Evolutionary conservation across 129 eudicot species (phyloP).

Genomic region (Heracleum sosnowskyi): DNA sequence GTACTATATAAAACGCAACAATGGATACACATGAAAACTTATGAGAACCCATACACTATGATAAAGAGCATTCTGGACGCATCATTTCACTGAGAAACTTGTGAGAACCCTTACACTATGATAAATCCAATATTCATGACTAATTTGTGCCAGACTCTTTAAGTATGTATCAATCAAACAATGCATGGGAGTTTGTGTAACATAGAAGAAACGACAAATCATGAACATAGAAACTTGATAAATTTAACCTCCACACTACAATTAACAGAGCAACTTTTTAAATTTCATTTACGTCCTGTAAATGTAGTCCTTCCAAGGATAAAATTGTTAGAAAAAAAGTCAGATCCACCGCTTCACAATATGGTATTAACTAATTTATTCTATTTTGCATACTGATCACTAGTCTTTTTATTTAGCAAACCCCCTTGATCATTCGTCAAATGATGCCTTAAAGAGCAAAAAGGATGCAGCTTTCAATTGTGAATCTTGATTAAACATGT

Average conservation of each 20-base stretch:
- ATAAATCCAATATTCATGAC: background rate
- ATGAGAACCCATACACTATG: background rate
- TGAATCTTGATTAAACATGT: background rate
- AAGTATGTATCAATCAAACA: background rate
- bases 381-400: background rate
- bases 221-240: background rate
- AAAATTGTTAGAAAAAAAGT: background rate
- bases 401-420: background rate
- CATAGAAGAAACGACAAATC: background rate
- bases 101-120: background rate
- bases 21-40: background rate
- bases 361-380: background rate
- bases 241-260: background rate
- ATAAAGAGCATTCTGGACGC: background rate
- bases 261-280: background rate
- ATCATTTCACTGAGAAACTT: background rate
- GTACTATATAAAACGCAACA: background rate
- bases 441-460: background rate
- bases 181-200: background rate
- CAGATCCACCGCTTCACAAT: background rate
- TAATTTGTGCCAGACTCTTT: background rate
- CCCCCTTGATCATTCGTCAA: background rate
- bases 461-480: background rate
- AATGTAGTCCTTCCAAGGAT: background rate
- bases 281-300: background rate